phyloP scores from a whole-genome alignment of 345 rosid species.

The Euclidium syriacum region DNA sequence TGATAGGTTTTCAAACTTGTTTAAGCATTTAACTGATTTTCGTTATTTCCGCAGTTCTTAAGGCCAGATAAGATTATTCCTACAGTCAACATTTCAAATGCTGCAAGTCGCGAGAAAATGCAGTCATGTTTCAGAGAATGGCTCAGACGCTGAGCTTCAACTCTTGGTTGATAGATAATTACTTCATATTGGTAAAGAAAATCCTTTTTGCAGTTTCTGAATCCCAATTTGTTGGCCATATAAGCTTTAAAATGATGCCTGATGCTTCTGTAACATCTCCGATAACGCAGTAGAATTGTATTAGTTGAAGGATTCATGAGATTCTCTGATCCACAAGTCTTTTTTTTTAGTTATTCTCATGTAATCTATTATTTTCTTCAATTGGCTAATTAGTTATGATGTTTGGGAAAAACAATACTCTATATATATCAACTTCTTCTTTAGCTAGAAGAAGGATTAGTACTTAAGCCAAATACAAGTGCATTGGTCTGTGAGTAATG shows the following conservation, averaged over 20 bases:
- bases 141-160: constrained; percentile 38
- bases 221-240: neutral
- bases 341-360: neutral
- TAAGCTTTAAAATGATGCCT: constrained; percentile 2
- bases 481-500: constrained; percentile 24
- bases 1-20: neutral
- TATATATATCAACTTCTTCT: neutral
- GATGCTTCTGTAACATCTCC: constrained; percentile 8
- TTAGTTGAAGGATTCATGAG: neutral
- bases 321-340: neutral
- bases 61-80: constrained; percentile 76
- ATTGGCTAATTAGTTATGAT: constrained; percentile 13
- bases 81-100: constrained; percentile 57
- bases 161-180: constrained; percentile 4
- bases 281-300: neutral
- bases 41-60: constrained; percentile 43
- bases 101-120: constrained; percentile 66
- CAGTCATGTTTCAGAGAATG: constrained; percentile 62
- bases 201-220: neutral
- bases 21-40: neutral
- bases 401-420: constrained; percentile 4
- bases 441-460: neutral
- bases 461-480: neutral
- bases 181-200: neutral
- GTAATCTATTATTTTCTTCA: neutral